Base-by-base conservation (phyloP, 192 early-diverging fungal genomes). In the Diversispora eburnea region DNA sequence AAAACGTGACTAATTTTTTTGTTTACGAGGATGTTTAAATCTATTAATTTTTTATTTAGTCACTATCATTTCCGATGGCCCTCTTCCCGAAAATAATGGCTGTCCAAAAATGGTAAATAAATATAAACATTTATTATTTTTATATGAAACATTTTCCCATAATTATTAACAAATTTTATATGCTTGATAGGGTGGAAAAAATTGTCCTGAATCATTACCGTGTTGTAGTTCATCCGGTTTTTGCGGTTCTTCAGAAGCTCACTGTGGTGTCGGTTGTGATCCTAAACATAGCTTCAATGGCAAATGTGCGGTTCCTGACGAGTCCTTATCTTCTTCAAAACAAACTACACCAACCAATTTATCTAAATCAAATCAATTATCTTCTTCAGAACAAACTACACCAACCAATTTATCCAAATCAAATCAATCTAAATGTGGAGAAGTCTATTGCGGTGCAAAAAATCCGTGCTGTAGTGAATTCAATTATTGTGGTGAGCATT, bases 231-330 rank as follows among this genome's bases (percentile, higher is more conserved):
- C 39, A 3, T 76, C 70, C 59, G 76, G 76, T 43, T 77, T 52
- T 55, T 77, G 76, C n/a, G 76, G 76, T 60, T 19, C 33, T 56
- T 42, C 52, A 5, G 22, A 43, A 0, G 76, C 25, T 8, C 51
- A 77, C n/a, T 77, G 76, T 45, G 74, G 74, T 25, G 15, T n/a
- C 25, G 76, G 76, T 3, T 77, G 76, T 19, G n/a, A 60, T 13
- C 48, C 67, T 6, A 52, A 69, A 41, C 43, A 69, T 41, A 69
- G 67, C 43, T 69, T 69, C 19, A 69, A 69, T 52, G 67, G 67
- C 17, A 54, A 54, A 69, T 69, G 60, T 22, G 57, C 13, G 42
- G 33, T 76, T 13, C 67, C 67, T 49, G 75, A 17, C 45, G 33
- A 39, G 47, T 42, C 39, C 58, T 33, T 33, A 33, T 33, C 25